phyloP scores from a whole-genome alignment of 345 rosid genomes.

The Gossypium raimondii region DNA sequence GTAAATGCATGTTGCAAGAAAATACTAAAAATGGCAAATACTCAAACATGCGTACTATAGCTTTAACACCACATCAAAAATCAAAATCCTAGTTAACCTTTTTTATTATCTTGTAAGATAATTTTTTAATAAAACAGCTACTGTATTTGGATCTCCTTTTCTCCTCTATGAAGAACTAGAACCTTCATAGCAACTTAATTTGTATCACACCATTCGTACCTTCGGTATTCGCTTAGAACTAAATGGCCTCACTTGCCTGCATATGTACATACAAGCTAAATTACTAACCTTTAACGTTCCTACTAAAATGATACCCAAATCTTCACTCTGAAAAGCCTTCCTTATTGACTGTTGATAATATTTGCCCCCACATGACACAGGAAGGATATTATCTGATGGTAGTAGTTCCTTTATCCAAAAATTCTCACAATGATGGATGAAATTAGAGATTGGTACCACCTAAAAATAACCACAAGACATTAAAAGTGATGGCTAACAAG shows the following conservation, averaged over 20 bases:
- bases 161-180: background rate
- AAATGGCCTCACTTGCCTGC: background rate
- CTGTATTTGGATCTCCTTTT: background rate
- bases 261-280: slow-evolving; percentile 16
- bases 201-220: background rate
- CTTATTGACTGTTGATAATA: slow-evolving; percentile 31
- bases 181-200: background rate
- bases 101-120: background rate
- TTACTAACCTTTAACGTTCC: slow-evolving; percentile 68
- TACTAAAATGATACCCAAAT: slow-evolving; percentile 50
- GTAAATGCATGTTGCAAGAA: background rate
- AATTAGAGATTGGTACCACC: slow-evolving; percentile 68
- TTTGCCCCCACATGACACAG: slow-evolving; percentile 26
- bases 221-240: background rate
- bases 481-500: background rate
- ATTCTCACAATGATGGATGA: slow-evolving; percentile 52
- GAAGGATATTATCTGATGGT: slow-evolving; percentile 23
- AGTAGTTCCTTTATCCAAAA: slow-evolving; percentile 32
- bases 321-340: slow-evolving; percentile 51
- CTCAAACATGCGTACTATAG: background rate
- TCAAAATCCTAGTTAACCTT: background rate
- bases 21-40: background rate
- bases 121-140: background rate
- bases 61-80: background rate
- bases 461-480: slow-evolving; percentile 25